Base-by-base conservation (phyloP, 805 yeast genomes). In the Yamadazyma laniorum region DNA sequence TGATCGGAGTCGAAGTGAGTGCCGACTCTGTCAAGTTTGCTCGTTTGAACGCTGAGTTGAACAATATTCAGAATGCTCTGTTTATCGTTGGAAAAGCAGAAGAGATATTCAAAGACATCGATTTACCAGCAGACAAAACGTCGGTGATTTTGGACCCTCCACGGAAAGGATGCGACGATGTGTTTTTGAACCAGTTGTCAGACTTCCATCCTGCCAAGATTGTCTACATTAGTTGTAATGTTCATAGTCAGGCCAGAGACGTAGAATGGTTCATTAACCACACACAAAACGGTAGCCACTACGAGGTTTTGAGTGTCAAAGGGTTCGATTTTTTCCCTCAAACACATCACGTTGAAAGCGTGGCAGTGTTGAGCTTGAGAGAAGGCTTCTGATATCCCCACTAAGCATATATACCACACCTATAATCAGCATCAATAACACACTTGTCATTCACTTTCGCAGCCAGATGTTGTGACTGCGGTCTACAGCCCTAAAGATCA, bases 291-390 rank as follows among this genome's bases (percentile, higher is more conserved):
- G 93, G 93, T 3, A 50, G 57, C 6, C 55, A 72, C 27, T 93
- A 88, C 65, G 66, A 65, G 41, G 75, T 93, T 32, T 95, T 87
- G 49, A 82, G 91, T 49, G 71, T 93, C 17, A 80, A 88, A 54
- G 99, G 99, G 1, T 93, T 93, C 59, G 99, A 93, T 61, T 91
- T 93, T 66, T 93, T 93, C 70, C 96, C 96, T 3, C 95, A 88
- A 63, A 88, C 96, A 0, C 91, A 88, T 53, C 96, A 87, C 54
- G 95, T 87, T 26, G 96, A 87, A 59, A 79, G 91, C 55, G 87
- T 87, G 14, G 91, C 91, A 12, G 93, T 87, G 5, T 63, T 87
- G 42, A 46, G 55, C 28, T 46, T 54, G 26, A 50, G 44, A 29
- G 23, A 27, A n/a, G 23, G 23, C 23, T 21, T 21, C 23, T 21